Conservation (phyloP, 176 grass and related monocot species). For the Luzula sylvatica region DNA sequence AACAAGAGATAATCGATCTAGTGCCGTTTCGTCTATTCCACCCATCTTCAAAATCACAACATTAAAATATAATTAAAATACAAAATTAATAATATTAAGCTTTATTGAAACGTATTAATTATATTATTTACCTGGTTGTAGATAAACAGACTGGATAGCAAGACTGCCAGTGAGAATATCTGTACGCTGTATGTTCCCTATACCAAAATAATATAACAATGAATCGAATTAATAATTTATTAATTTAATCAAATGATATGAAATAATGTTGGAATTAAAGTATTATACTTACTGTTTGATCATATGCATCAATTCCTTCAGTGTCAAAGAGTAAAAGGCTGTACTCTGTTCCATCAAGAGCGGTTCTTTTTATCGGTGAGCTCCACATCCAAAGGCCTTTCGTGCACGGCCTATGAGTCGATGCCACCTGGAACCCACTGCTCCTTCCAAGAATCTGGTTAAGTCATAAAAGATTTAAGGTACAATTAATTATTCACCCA, state of each 20-base stretch:
- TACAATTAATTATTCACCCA: too few species aligned
- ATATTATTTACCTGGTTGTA: conserved; percentile 56
- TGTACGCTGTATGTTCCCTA: conserved; percentile 73
- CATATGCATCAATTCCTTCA: conserved; percentile 85
- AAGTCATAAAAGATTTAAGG: too few species aligned
- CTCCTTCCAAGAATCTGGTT: conserved; percentile 61
- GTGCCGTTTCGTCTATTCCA: conserved; percentile 67
- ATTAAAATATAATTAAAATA: conserved; percentile 12
- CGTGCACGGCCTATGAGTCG: conserved; percentile 71
- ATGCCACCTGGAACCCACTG: conserved; percentile 67
- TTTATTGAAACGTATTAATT: too few species aligned
- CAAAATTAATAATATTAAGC: too few species aligned
- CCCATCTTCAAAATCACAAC: conserved; percentile 44
- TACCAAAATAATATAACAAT: conserved; percentile 11
- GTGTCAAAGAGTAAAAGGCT: conserved; percentile 59
- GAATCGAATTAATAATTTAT: not conserved
- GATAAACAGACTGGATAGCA: conserved; percentile 61
- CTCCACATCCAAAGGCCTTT: conserved; percentile 94
- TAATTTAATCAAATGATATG: not conserved
- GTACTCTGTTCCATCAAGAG: conserved; percentile 74
- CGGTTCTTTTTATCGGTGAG: conserved; percentile 53
- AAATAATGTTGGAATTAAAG: conserved; percentile 7
- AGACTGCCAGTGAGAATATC: conserved; percentile 59
- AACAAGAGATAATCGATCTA: conserved; percentile 74
- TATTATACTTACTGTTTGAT: conserved; percentile 46